Evolutionary conservation across 331 rosid species (phyloP).

Genomic region (Cydonia oblonga): DNA sequence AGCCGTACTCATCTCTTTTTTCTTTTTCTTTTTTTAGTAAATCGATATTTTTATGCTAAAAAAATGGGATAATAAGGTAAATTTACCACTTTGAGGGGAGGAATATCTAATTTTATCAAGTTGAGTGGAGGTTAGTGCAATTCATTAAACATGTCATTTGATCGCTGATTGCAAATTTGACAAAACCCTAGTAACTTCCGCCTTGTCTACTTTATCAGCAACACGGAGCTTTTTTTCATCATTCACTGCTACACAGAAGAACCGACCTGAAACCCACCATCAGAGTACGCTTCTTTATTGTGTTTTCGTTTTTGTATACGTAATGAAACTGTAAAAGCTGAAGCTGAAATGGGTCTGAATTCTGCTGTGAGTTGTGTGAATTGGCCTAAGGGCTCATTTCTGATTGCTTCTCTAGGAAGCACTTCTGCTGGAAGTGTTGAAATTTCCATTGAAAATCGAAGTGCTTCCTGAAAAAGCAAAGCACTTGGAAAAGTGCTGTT

Average conservation of each 20-base stretch:
- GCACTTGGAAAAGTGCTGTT: too few relatives aligned
- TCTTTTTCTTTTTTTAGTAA: too few relatives aligned
- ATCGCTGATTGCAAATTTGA: neutral
- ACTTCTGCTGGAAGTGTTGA: too few relatives aligned
- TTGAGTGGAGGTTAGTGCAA: neutral
- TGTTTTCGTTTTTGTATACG: neutral
- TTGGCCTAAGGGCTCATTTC: neutral
- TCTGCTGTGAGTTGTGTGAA: neutral
- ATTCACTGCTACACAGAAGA: neutral
- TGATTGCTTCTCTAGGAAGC: too few relatives aligned
- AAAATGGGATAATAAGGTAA: neutral
- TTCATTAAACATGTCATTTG: neutral
- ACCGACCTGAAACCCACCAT: neutral
- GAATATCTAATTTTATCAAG: neutral
- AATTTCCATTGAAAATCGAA: too few relatives aligned
- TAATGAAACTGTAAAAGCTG: neutral
- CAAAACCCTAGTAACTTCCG: slow-evolving; percentile 3
- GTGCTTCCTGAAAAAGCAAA: too few relatives aligned
- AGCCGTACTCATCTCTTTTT: too few relatives aligned
- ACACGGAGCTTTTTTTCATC: neutral
- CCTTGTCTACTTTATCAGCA: neutral
- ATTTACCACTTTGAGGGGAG: neutral
- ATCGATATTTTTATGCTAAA: too few relatives aligned
- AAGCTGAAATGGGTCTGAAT: neutral
- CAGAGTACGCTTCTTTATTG: neutral